Evolutionary conservation across 176 grass and related monocot species (phyloP), one percentile per base, ranked within the genome.

Genomic region (Canna indica): DNA sequence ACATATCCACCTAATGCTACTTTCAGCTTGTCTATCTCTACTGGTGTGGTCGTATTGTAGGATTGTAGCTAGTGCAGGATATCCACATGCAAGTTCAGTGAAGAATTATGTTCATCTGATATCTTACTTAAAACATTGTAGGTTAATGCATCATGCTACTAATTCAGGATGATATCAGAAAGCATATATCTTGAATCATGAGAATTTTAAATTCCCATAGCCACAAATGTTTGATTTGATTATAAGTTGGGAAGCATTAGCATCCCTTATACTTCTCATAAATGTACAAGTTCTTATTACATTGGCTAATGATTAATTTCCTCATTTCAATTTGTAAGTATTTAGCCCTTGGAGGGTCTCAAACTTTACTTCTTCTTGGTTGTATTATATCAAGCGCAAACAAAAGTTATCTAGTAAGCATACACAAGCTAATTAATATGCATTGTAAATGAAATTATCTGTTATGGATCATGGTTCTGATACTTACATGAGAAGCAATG

Each of bases 401-500:
- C n/a, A n/a, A n/a, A n/a, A n/a, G n/a, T n/a, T n/a, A n/a, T n/a
- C n/a, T n/a, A n/a, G n/a, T n/a, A n/a, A n/a, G n/a, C n/a, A n/a
- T n/a, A n/a, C n/a, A n/a, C n/a, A n/a, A n/a, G n/a, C n/a, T n/a
- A n/a, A n/a, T n/a, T n/a, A n/a, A n/a, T n/a, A n/a, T n/a, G n/a
- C n/a, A n/a, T n/a, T n/a, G n/a, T 50, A 50, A 3, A 22, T 18
- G 18, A 18, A 22, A 3, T 50, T 15, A 50, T 50, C 47, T 50
- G 2, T 7, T 38, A 7, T 7, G 7, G 7, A 38, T 38, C 36
- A 38, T 3, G 36, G 7, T 38, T 38, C 36, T 44, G 16, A 70
- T 73, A 60, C 71, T 73, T 29, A 97, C 94, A 85, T 97, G 94
- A 59, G 94, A 97, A 46, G 94, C 94, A 53, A 92, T 92, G 74